Conservation (phyloP, 73 alveolate species). For the Paramecium sexaurelia region DNA sequence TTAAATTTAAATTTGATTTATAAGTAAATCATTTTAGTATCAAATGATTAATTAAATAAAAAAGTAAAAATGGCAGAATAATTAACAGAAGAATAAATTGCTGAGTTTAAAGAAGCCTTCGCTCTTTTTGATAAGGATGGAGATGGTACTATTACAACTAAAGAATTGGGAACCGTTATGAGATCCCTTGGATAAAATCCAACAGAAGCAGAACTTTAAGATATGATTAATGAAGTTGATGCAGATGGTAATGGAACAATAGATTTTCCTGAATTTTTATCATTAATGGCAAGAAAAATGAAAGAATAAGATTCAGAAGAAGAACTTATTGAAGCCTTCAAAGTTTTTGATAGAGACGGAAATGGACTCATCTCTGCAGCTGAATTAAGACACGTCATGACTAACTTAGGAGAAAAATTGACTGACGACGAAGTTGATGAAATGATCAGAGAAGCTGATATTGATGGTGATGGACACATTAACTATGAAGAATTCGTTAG, state of each 20-base stretch:
- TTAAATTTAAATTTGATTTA: background rate
- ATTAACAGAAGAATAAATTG: conserved; percentile 90
- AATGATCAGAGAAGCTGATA: conserved; percentile 94
- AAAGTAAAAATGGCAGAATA: conserved; percentile 78
- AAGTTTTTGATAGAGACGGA: conserved; percentile 98
- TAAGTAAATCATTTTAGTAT: background rate
- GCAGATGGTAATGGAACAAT: conserved; percentile 97
- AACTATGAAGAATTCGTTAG: conserved; percentile 91
- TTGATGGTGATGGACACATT: conserved; percentile 93
- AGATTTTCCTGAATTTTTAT: conserved; percentile 97
- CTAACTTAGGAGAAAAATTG: conserved; percentile 84
- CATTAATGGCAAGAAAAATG: conserved; percentile 98
- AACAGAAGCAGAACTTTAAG: conserved; percentile 92
- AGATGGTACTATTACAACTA: conserved; percentile 94
- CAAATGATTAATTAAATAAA: background rate
- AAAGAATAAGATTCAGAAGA: conserved; percentile 98
- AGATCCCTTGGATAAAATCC: conserved; percentile 94
- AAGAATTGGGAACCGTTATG: conserved; percentile 98
- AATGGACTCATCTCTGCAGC: conserved; percentile 91
- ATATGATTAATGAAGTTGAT: conserved; percentile 95
- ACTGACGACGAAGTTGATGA: conserved; percentile 95
- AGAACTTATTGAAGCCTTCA: conserved; percentile 98
- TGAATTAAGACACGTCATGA: conserved; percentile 90
- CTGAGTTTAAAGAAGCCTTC: conserved; percentile 96
- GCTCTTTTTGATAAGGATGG: conserved; percentile 97